phyloP scores from a whole-genome alignment of 139 green algal species.

The Chlamydomonas incerta region DNA sequence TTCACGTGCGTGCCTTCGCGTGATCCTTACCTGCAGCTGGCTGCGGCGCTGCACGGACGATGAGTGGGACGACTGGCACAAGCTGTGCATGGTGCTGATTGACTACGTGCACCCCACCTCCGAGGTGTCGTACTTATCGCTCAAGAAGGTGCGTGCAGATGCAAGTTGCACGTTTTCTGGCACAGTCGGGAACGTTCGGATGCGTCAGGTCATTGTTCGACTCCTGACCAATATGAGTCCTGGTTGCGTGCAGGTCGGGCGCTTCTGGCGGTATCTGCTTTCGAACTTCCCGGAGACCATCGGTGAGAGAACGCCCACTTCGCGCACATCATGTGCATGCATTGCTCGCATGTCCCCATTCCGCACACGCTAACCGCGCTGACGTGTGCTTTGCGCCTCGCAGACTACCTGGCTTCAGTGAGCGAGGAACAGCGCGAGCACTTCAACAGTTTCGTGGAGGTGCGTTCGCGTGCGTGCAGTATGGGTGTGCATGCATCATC shows the following conservation, averaged over 20 bases:
- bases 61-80: slow-evolving; percentile 51
- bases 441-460: slow-evolving; percentile 49
- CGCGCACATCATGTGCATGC: background rate
- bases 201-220: too few species aligned
- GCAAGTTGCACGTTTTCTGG: too few species aligned
- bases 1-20: too few species aligned
- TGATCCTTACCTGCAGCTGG: slow-evolving; percentile 41
- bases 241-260: background rate
- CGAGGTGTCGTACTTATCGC: slow-evolving; percentile 48
- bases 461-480: too few species aligned
- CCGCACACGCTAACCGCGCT: background rate
- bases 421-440: slow-evolving; percentile 38
- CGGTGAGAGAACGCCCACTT: background rate
- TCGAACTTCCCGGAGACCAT: slow-evolving; percentile 51
- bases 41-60: background rate
- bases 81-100: slow-evolving; percentile 35
- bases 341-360: background rate
- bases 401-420: slow-evolving; percentile 47
- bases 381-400: too few species aligned
- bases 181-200: too few species aligned
- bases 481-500: too few species aligned
- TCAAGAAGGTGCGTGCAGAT: slow-evolving; percentile 41
- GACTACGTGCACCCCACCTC: slow-evolving; percentile 50
- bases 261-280: slow-evolving; percentile 51
- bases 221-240: too few species aligned